Conservation (phyloP, 805 yeast species). For the Komagataella kurtzmanii region DNA sequence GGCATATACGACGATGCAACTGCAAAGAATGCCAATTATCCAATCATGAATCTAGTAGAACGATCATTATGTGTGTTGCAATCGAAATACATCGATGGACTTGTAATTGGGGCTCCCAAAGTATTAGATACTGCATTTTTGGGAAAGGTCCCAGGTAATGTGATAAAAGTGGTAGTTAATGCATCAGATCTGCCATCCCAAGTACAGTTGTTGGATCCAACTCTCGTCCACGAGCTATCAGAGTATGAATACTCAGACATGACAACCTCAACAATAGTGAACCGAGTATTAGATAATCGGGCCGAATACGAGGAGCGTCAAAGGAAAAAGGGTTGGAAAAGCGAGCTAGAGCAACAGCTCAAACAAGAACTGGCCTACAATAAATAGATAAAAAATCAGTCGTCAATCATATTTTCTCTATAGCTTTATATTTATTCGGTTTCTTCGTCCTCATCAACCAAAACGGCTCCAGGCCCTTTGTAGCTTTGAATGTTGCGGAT, state of each 20-base stretch:
- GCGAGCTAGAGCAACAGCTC: slow-evolving; percentile 31
- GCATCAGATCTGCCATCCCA: slow-evolving; percentile 39
- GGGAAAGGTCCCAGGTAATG: slow-evolving; percentile 20
- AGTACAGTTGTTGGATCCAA: slow-evolving; percentile 14
- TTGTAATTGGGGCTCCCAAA: slow-evolving; percentile 60
- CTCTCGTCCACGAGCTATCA: slow-evolving; percentile 26
- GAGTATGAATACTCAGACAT: slow-evolving; percentile 51
- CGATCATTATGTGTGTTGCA: slow-evolving; percentile 81
- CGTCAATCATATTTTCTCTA: neutral
- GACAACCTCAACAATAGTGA: slow-evolving; percentile 58
- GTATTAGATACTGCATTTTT: slow-evolving; percentile 28
- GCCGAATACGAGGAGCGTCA: slow-evolving; percentile 78
- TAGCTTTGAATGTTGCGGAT: slow-evolving; percentile 13
- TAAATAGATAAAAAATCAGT: neutral
- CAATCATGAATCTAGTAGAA: slow-evolving; percentile 82
- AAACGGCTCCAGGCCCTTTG: slow-evolving; percentile 5
- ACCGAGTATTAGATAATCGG: slow-evolving; percentile 57
- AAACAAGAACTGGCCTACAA: slow-evolving; percentile 5
- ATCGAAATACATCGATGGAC: slow-evolving; percentile 72
- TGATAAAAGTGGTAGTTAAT: slow-evolving; percentile 30
- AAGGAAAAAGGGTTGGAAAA: slow-evolving; percentile 72
- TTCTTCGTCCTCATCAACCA: neutral
- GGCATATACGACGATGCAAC: slow-evolving; percentile 49
- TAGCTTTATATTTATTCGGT: neutral
- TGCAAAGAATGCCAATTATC: slow-evolving; percentile 45